Base-by-base conservation (phyloP, 2,329 filamentous ascomycete species). In the Apiospora saccharicola region DNA sequence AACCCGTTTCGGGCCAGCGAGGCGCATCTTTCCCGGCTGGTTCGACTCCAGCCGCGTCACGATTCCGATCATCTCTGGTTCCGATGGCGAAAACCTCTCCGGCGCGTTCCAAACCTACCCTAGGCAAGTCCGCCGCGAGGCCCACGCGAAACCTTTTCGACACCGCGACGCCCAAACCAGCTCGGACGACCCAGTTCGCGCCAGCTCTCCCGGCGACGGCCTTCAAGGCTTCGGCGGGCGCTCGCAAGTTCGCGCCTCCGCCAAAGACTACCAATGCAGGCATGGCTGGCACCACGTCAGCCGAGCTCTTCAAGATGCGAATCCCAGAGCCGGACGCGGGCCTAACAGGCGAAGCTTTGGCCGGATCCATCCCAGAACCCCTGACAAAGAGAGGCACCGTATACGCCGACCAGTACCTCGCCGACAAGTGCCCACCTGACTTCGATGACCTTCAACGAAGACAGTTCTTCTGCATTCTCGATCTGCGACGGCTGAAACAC, bases 381-480 rank as follows among this genome's bases (percentile, higher is more conserved):
- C 84, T 86, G 77, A 85, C 85, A 68, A 82, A 86, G 14, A 84
- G 85, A 73, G 85, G 87, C 5, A 89, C 89, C 67, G 85, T 90
- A 72, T 91, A 90, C 73, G 88, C 89, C 43, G 88, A 90, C 76
- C 87, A 91, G 79, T 90, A 87, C 72, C 82, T 91, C 51, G 83
- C 84, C 1, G 86, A 90, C 73, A 85, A 89, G 44, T 90, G 88
- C 75, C 89, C 89, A 2, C 80, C 85, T 37, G 86, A 89, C 61
- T 86, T 90, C 74, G 87, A 89, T 74, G 89, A 90, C 69, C 83
- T 88, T 70, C 88, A 90, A 79, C 85, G 88, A 68, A 87, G 88
- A 72, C 89, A 90, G 81, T 90, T 90, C 78, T 90, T 90, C 76
- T 90, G 89, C 78, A 87, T 91, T 74, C 87, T 91, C 75, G 89